Percentiles rank a stretch among this genome's conserved stretches.
Conservation (phyloP, 208 protist genomes). For the Leishmania gerbilli region DNA sequence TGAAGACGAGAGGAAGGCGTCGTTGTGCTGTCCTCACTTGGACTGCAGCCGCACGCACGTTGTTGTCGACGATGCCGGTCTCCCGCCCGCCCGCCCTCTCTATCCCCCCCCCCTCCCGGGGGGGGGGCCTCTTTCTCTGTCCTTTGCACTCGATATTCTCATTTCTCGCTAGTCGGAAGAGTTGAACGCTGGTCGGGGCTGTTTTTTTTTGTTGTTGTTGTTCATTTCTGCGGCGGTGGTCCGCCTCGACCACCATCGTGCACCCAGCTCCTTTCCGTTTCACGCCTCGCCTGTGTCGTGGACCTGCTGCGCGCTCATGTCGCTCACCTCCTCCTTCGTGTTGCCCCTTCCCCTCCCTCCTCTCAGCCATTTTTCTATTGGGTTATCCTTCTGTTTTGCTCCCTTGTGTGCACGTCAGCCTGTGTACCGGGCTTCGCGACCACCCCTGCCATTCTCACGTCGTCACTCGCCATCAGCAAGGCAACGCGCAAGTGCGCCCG, state of each 20-base stretch:
- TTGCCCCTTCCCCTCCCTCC: not conserved
- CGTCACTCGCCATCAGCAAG: not conserved
- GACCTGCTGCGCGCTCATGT: too few relatives aligned
- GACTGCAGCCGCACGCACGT: not conserved
- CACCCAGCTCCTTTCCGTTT: too few relatives aligned
- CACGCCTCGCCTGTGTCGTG: too few relatives aligned
- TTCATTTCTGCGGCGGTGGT: not conserved
- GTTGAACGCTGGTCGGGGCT: not conserved
- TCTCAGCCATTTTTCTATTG: too few relatives aligned
- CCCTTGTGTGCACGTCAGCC: too few relatives aligned
- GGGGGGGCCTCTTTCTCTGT: not conserved
- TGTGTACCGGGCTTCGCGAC: too few relatives aligned
- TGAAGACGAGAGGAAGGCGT: not conserved
- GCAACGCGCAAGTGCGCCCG: not conserved
- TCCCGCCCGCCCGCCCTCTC: not conserved
- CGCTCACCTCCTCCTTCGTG: too few relatives aligned
- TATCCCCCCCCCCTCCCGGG: not conserved
- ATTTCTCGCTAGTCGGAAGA: not conserved
- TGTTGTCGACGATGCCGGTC: not conserved
- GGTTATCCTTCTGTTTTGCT: too few relatives aligned
- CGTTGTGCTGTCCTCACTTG: not conserved
- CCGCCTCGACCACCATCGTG: too few relatives aligned
- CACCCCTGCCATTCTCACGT: not conserved
- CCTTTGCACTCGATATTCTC: too few relatives aligned
- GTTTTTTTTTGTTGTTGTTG: too few relatives aligned